Conservation (phyloP, 192 early-diverging fungal genomes). For the Haplosporangium gracile region DNA sequence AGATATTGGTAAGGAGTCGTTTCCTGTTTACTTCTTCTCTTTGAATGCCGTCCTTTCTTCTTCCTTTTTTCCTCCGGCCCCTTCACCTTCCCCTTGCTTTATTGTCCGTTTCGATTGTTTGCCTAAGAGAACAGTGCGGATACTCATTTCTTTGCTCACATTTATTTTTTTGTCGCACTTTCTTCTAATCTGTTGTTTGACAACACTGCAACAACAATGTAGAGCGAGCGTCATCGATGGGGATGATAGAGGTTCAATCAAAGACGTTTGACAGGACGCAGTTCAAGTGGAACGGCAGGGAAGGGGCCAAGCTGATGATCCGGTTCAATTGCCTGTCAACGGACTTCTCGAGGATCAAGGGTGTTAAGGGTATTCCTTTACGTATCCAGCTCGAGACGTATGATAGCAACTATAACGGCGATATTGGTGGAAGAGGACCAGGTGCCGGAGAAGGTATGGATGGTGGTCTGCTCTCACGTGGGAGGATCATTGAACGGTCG, state of each 20-base stretch:
- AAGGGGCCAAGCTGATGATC: constrained; percentile 73
- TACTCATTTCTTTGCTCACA: not conserved
- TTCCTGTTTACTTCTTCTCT: not conserved
- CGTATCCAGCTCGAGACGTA: constrained; percentile 62
- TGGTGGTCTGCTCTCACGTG: not conserved
- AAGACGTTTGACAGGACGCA: constrained; percentile 76
- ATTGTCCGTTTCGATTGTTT: not conserved
- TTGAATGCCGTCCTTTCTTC: not conserved
- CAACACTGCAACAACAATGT: not conserved
- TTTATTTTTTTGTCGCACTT: not conserved
- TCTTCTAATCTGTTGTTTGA: not conserved
- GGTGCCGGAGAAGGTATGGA: not conserved
- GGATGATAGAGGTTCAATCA: constrained; percentile 67
- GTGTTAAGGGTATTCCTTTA: constrained; percentile 82
- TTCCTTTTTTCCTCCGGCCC: not conserved
- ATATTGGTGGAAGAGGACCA: not conserved
- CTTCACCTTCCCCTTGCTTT: not conserved
- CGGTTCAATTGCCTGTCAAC: constrained; percentile 84
- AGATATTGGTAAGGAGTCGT: constrained; percentile 65
- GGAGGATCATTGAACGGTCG: constrained; percentile 62
- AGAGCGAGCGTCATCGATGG: constrained; percentile 68
- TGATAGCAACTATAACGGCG: not conserved
- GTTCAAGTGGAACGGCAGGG: constrained; percentile 78
- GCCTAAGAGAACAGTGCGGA: constrained; percentile 55
- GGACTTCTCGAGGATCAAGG: constrained; percentile 86